Base-by-base conservation (phyloP, 148 eudicot species). In the Cornus florida region DNA sequence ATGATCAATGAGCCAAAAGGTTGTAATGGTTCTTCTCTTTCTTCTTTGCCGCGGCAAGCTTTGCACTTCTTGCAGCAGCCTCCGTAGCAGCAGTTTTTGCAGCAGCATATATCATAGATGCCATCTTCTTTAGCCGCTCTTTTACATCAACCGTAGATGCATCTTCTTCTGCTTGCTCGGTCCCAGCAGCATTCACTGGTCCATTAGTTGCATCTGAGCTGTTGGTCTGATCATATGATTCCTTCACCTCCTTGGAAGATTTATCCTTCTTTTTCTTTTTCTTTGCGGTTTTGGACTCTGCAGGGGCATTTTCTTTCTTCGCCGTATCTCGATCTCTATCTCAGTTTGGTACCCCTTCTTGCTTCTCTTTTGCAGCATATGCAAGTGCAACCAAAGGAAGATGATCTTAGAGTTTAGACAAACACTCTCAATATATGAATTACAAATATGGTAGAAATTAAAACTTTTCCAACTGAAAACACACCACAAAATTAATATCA, bases 21-120 rank as follows among this genome's bases (percentile, higher is more conserved):
- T 89, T 89, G 84, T 89, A 89, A 77, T 87, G 90, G 80, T 82
- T 89, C 83, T 89, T 89, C 87, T 87, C 92, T 79, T 89, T 89
- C 92, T 87, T 89, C 83, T 89, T 89, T 10, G 92, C 86, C 60
- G 92, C 88, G 50, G 92, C 92, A 43, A 89, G 88, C 79, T 69
- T 87, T 70, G 92, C 92, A 59, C 80, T 89, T 78, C 92, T 86
- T 2, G 92, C 90, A 76, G 92, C 92, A 67, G 90, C 92, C 83
- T 89, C 92, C 39, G 67, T 70, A 6, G 92, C 88, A 10, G 90
- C 92, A 2, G 92, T 88, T 77, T 59, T 89, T 9, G 88, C 86
- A 0, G 87, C 89, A 23, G 77, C 68, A 69, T 86, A 88, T 83
- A 87, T 69, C 10, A 77, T 20, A 4, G 87, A 81, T 0, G 91